phyloP scores from a whole-genome alignment of 2,329 filamentous ascomycete species.

The Elsinoe fawcettii region DNA sequence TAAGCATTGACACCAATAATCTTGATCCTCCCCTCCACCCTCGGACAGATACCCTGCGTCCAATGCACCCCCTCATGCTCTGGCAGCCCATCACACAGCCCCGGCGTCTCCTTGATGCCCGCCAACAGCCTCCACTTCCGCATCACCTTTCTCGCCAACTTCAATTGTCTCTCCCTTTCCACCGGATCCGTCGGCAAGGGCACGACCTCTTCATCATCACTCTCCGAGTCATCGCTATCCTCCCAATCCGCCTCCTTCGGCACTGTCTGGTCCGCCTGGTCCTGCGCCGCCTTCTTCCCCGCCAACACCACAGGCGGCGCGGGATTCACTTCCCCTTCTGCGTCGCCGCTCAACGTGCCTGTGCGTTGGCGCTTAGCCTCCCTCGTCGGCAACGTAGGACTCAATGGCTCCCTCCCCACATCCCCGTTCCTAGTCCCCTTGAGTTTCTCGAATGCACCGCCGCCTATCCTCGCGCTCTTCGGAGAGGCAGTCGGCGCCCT shows the following conservation, averaged over 20 bases:
- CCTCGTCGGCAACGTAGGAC: constrained; percentile 7
- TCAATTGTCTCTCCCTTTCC: constrained; percentile 44
- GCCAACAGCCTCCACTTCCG: constrained; percentile 65
- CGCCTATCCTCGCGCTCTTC: background rate
- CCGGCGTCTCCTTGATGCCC: constrained; percentile 48
- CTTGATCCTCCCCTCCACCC: constrained; percentile 66
- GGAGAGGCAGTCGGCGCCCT: constrained; percentile 21
- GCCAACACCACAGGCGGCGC: constrained; percentile 1
- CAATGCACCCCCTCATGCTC: constrained; percentile 60
- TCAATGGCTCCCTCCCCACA: constrained; percentile 15
- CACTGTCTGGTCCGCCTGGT: background rate
- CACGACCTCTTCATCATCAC: constrained; percentile 30
- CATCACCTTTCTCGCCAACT: constrained; percentile 61
- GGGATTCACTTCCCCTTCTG: constrained; percentile 16
- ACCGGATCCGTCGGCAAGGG: constrained; percentile 38
- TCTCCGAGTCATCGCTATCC: constrained; percentile 13
- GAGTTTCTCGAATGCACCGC: background rate
- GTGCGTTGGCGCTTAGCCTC: background rate
- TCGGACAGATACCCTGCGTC: constrained; percentile 73
- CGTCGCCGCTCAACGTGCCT: background rate
- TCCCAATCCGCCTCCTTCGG: constrained; percentile 10
- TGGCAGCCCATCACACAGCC: constrained; percentile 47
- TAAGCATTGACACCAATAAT: constrained; percentile 21
- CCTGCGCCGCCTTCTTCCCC: constrained; percentile 14
- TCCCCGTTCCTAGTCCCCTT: background rate